Percentiles rank a stretch among this genome's conserved stretches.
Evolutionary conservation across 257 asterid genomes (phyloP).

Genomic region (Petrea volubilis): DNA sequence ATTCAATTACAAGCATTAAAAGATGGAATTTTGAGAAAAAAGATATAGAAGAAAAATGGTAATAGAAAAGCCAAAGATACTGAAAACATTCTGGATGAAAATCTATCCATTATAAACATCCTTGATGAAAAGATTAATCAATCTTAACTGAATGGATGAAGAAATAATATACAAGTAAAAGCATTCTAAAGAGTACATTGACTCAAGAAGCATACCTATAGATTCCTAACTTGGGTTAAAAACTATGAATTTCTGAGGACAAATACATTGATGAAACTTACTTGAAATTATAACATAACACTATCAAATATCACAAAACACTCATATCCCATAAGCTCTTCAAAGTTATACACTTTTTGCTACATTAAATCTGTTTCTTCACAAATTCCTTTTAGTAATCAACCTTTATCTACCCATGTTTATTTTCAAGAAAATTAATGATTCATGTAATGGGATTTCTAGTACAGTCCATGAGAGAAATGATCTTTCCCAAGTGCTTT

Average conservation of each 20-base stretch:
- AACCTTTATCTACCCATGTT: not conserved
- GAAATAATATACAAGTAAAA: not conserved
- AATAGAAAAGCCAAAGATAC: too few relatives aligned
- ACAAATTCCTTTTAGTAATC: not conserved
- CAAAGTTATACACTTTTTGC: not conserved
- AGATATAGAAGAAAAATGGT: too few relatives aligned
- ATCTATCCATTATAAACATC: not conserved
- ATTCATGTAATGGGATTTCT: not conserved
- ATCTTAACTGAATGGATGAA: not conserved
- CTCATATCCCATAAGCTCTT: not conserved
- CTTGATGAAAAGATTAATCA: not conserved
- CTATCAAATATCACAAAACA: not conserved
- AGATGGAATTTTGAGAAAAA: not conserved
- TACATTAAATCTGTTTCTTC: not conserved
- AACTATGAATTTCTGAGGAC: not conserved
- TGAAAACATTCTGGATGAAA: not conserved
- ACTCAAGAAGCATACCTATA: not conserved
- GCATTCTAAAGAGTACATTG: not conserved
- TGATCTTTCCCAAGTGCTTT: too few relatives aligned
- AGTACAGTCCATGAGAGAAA: too few relatives aligned
- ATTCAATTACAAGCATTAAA: not conserved
- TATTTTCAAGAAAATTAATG: not conserved
- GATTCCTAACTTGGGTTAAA: not conserved
- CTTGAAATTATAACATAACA: not conserved
- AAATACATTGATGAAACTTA: not conserved